Evolutionary conservation across 73 alveolate genomes (phyloP), one percentile per base, ranked within the genome.

Genomic region (Uronychia setigera): DNA sequence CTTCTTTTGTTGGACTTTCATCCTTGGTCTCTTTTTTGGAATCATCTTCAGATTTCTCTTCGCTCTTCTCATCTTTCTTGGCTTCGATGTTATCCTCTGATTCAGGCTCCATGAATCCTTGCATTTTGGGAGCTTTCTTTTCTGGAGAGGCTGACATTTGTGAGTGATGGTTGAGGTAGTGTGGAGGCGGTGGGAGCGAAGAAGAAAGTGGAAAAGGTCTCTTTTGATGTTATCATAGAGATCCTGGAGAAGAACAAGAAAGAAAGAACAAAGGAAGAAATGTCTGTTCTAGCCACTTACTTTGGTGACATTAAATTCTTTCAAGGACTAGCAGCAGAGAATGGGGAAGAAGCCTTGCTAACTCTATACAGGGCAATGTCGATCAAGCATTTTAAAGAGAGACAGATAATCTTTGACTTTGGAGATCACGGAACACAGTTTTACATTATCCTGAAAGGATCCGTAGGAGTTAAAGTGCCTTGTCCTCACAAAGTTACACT

Each of bases 391-490:
- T 29, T 31, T 31, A 27, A 31, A 5, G 31, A 26, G 19, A 59
- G 33, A 19, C 32, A 31, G 29, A 33, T 31, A 32, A 78, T 78
- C 30, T 31, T 78, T 30, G 35, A 31, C 59, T 33, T 81, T 33
- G 96, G 96, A 0, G 96, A 92, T 26, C 25, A 32, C 60, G 96
- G 94, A 1, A 34, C 90, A 0, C n/a, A 35, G 46, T 92, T 88
- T 76, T 92, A 88, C 74, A 88, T 92, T n/a, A 92, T 88, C 28
- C 31, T 92, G 11, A 82, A 85, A 60, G 96, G 96, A 58, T 85
- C 80, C 78, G 96, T 92, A 25, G 89, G 88, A 26, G 90, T 92
- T 26, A 87, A 80, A 32, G 87, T 92, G 1, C 96, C 96, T 26
- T 33, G 77, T 1, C 80, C 86, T 26, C 46, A 74, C 5, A 84